A percentile compares a stretch with the other conserved stretches of the same genome.
Conservation (phyloP, 495 filamentous ascomycete genomes). For the Xanthoparmelia taractica region DNA sequence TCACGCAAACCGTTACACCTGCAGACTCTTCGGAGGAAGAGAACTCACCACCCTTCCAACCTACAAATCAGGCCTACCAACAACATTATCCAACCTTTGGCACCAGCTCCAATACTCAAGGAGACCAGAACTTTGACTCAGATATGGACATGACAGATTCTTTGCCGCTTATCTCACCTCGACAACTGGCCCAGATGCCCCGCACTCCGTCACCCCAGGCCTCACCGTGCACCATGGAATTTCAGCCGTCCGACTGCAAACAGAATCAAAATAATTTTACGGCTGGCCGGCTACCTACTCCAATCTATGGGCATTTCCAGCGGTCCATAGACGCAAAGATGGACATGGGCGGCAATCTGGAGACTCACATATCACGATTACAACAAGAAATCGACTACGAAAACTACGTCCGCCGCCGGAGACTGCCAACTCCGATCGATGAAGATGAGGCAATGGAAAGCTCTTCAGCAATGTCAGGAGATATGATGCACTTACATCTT, state of each 20-base stretch:
- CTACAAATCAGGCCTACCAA: constrained; percentile 4
- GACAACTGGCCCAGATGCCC: constrained; percentile 29
- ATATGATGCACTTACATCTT: constrained; percentile 14
- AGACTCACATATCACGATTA: constrained; percentile 17
- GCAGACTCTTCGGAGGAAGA: constrained; percentile 40
- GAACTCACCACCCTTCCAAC: constrained; percentile 18
- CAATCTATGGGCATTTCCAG: constrained; percentile 34
- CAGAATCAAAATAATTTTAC: constrained; percentile 22
- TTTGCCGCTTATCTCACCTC: constrained; percentile 29
- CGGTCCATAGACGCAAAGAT: constrained; percentile 28
- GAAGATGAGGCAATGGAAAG: constrained; percentile 52
- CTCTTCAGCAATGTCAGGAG: constrained; percentile 18
- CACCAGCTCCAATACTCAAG: constrained; percentile 15
- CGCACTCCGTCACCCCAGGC: constrained; percentile 22
- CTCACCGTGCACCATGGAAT: constrained; percentile 30
- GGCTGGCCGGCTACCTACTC: constrained; percentile 36
- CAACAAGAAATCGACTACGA: constrained; percentile 31
- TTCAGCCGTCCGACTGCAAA: constrained; percentile 19
- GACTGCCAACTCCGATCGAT: constrained; percentile 64
- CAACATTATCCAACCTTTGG: background rate
- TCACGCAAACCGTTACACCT: constrained; percentile 34
- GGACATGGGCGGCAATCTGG: constrained; percentile 22
- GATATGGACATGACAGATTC: constrained; percentile 48
- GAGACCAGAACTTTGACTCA: constrained; percentile 33
- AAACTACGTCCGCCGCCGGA: constrained; percentile 43